Base-by-base conservation (phyloP, 2,329 filamentous ascomycete genomes). In the Claviceps lovelessii region DNA sequence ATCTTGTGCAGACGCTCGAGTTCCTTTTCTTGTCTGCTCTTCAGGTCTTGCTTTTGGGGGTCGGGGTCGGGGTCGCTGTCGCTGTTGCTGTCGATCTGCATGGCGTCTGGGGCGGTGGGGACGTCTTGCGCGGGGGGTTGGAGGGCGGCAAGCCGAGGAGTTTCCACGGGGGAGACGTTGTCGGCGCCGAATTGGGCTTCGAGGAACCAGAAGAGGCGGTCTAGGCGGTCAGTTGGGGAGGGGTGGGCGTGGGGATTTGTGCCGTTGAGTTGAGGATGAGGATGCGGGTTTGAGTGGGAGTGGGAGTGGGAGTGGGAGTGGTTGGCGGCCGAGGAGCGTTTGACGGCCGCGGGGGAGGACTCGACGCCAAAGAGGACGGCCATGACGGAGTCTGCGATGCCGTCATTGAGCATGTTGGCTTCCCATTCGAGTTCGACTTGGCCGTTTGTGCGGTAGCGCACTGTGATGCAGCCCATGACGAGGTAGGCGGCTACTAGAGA, bases 301-400 rank as follows among this genome's bases (percentile, higher is more conserved):
- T 66, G 67, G 2, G 60, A 60, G 54, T 67, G 65, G 54, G 61
- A 65, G 64, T 69, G 65, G 35, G 69, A 67, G 56, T 51, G 51
- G 49, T 59, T 58, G 55, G 67, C 56, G 5, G 62, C 56, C 5
- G 62, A 62, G 41, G 61, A 65, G 44, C 89, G 87, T 71, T 93
- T 94, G 52, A 98, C 91, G 13, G 93, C 91, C 15, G 93, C 93
- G 5, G 91, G 93, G 54, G 88, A 95, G 69, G 86, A 94, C 71
- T 98, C 93, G 28, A 95, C 88, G 0, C 87, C 90, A 62, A 95
- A 83, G 11, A 98, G 77, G 3, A 96, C 89, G 0, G 90, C 90
- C 77, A 97, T 88, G 54, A 97, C 86, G 17, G 93, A 90, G 70
- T 98, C 93, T n/a, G 93, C 93, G 64, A 98, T 94, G 57, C 90